Evolutionary conservation across 495 filamentous ascomycete species (phyloP).

Genomic region (Penicillium goetzii): DNA sequence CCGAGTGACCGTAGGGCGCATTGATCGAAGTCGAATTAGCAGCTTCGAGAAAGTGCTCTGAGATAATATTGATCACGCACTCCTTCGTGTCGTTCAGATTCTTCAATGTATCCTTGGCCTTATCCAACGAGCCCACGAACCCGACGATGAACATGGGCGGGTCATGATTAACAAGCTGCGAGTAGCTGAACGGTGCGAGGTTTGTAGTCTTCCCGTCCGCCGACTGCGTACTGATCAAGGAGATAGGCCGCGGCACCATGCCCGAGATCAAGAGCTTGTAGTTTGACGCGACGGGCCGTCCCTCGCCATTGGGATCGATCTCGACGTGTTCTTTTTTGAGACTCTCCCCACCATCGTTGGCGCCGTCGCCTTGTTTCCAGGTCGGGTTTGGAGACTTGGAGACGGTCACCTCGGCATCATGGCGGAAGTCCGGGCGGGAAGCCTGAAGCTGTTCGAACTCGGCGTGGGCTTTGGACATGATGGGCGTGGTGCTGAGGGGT

Average conservation of each 20-base stretch:
- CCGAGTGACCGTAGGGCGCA: slow-evolving; percentile 74
- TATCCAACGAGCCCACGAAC: slow-evolving; percentile 55
- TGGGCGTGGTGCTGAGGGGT: slow-evolving; percentile 29
- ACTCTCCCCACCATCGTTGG: slow-evolving; percentile 61
- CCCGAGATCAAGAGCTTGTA: slow-evolving; percentile 92
- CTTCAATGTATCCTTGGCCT: slow-evolving; percentile 74
- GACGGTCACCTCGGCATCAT: slow-evolving; percentile 55
- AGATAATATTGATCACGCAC: slow-evolving; percentile 83
- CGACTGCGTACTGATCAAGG: slow-evolving; percentile 62
- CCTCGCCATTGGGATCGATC: slow-evolving; percentile 80
- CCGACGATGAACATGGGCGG: slow-evolving; percentile 89
- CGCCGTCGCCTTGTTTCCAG: slow-evolving; percentile 81
- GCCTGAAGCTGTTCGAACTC: slow-evolving; percentile 81
- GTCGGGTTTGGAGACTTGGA: slow-evolving; percentile 73
- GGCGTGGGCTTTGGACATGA: slow-evolving; percentile 34
- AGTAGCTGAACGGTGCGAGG: slow-evolving; percentile 86
- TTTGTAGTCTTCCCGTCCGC: slow-evolving; percentile 67
- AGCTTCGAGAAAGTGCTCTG: slow-evolving; percentile 83
- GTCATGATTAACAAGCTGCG: slow-evolving; percentile 82
- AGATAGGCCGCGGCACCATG: slow-evolving; percentile 81
- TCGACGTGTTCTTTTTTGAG: slow-evolving; percentile 66
- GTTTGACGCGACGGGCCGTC: slow-evolving; percentile 70
- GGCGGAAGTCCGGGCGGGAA: slow-evolving; percentile 68
- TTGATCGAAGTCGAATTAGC: slow-evolving; percentile 81
- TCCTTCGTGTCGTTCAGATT: slow-evolving; percentile 75